A percentile compares a stretch with the other conserved stretches of the same genome.
These are phyloP conservation scores for Boeremia lycopersici DNA, from an alignment of 2,329 filamentous ascomycete genomes.

Conservation along the genomic window DNA sequence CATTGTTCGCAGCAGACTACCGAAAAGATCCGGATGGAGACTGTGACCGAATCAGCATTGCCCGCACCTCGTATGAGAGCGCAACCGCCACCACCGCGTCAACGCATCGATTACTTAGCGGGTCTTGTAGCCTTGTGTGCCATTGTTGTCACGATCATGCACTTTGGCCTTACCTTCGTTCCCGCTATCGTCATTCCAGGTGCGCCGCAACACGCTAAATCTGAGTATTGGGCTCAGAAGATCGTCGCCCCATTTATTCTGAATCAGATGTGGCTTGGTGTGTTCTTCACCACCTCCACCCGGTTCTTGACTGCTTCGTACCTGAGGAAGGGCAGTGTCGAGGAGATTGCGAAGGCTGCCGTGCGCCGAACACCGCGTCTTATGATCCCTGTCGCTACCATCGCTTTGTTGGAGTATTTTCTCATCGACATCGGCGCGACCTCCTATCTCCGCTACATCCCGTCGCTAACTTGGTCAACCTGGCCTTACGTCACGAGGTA, in stretches of 20 bases:
- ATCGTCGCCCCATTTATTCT: conserved; percentile 53
- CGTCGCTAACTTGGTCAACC: conserved; percentile 55
- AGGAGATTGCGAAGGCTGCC: conserved; percentile 53
- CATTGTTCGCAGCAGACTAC: conserved; percentile 7
- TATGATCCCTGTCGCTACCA: conserved; percentile 53
- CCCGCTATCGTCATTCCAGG: conserved; percentile 48
- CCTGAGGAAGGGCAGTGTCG: conserved; percentile 51
- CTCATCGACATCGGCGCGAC: conserved; percentile 53
- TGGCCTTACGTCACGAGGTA: conserved; percentile 55
- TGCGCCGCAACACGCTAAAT: conserved; percentile 46
- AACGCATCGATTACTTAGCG: conserved; percentile 55
- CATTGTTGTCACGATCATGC: conserved; percentile 53
- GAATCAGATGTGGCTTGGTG: conserved; percentile 56
- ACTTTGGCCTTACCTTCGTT: conserved; percentile 53
- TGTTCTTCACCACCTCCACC: conserved; percentile 57
- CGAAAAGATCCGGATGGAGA: conserved; percentile 39
- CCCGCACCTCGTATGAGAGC: conserved; percentile 38
- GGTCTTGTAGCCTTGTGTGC: conserved; percentile 54
- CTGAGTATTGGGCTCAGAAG: conserved; percentile 51
- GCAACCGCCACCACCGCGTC: conserved; percentile 31
- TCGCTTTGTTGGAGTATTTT: conserved; percentile 56
- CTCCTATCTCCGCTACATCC: conserved; percentile 52
- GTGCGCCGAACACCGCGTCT: conserved; percentile 54
- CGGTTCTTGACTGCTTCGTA: conserved; percentile 54
- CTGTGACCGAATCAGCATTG: conserved; percentile 37